Evolutionary conservation across 2,329 filamentous ascomycete genomes (phyloP), one percentile per base, ranked within the genome.

Genomic region (Blastomyces emzantsi): DNA sequence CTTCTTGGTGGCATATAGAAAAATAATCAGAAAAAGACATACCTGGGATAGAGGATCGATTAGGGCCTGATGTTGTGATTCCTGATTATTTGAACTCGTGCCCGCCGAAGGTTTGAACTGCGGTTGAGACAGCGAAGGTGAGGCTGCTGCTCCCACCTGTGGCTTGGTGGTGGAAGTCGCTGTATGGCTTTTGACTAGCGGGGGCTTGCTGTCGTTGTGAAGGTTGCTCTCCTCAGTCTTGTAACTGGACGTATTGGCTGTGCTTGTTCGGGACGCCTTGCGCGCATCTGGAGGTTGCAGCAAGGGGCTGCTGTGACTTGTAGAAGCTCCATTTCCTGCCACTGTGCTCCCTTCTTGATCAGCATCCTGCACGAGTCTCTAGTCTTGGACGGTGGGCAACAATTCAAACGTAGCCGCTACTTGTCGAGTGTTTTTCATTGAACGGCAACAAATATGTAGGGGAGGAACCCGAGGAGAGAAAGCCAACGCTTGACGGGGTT

Each of bases 31-130:
- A 28, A 28, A 45, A 54, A 49, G 61, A 65, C 81, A 68, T 81
- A 89, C 86, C 75, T 88, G 85, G 61, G 87, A 88, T 67, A 89
- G 77, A 63, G 87, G 87, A 73, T 89, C 87, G 66, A 88, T 87
- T 36, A 62, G 65, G 17, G 64, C 52, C 19, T 61, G 54, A n/a
- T 30, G 13, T 47, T 22, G 41, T 22, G 41, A 47, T n/a, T 60
- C 41, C 9, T 45, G 56, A 30, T 59, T 59, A 39, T 22, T 59
- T 19, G 56, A 15, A 45, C 22, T 45, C 13, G 39, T 45, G 56
- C 28, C 56, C 28, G 36, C 15, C 13, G 56, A 43, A 22, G 13
- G n/a, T 59, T 59, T 59, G 39, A 43, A 22, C n/a, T 52, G 47
- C n/a, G 22, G 17, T 30, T 54, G 60, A 52, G 45, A 54, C 36